Percentiles rank a stretch among this genome's conserved stretches.
These are phyloP conservation scores for Taxawa tesnikishii DNA, from an alignment of 2,329 filamentous ascomycete genomes.

Conservation along the genomic window DNA sequence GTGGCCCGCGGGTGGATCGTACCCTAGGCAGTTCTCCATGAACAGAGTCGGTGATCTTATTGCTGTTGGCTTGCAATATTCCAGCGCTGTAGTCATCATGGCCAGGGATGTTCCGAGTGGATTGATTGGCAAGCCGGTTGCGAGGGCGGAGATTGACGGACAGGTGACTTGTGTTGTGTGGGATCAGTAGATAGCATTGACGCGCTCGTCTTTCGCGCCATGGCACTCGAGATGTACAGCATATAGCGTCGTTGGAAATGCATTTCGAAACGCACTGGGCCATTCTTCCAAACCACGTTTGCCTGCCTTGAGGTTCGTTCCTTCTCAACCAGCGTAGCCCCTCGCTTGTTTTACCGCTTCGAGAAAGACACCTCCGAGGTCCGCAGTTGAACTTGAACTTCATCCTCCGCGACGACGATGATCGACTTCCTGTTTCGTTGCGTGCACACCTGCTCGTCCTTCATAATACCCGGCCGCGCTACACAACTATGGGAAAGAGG, in stretches of 20 bases:
- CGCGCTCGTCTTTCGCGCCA: background rate
- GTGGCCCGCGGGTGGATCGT: slow-evolving; percentile 50
- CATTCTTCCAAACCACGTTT: too few relatives aligned
- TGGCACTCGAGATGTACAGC: background rate
- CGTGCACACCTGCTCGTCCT: background rate
- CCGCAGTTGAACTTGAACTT: too few relatives aligned
- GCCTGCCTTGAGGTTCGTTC: too few relatives aligned
- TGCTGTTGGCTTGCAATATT: slow-evolving; percentile 53
- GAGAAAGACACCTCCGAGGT: background rate
- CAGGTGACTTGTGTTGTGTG: slow-evolving; percentile 24
- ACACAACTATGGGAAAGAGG: slow-evolving; percentile 3
- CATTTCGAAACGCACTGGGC: too few relatives aligned
- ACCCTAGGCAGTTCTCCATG: slow-evolving; percentile 55
- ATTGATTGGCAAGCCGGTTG: slow-evolving; percentile 38
- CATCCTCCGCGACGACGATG: background rate
- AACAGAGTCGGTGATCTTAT: slow-evolving; percentile 52
- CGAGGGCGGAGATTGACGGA: slow-evolving; percentile 16
- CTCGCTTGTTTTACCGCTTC: too few relatives aligned
- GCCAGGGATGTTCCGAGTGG: slow-evolving; percentile 48
- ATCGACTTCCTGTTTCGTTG: background rate
- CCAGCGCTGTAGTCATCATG: slow-evolving; percentile 49
- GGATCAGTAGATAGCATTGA: too few relatives aligned
- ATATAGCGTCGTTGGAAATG: too few relatives aligned
- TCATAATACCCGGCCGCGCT: background rate
- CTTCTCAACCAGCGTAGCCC: too few relatives aligned